Evolutionary conservation across 441 rosid species (phyloP).

Genomic region (Adansonia madagascariensis): DNA sequence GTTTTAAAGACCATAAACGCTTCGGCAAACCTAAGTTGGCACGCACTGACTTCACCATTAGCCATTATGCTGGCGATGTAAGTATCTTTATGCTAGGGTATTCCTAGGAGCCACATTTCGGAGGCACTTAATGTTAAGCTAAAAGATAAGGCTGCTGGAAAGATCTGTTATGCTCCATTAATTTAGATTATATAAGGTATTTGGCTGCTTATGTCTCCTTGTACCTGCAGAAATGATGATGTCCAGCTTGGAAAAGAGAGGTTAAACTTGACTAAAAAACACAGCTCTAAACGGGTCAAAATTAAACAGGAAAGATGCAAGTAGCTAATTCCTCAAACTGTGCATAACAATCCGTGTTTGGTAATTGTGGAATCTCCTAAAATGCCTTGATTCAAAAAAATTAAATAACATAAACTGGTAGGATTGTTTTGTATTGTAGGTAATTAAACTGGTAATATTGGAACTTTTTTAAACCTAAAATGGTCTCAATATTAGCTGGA

Average conservation of each 20-base stretch:
- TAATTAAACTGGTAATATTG: background rate
- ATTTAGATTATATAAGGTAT: background rate
- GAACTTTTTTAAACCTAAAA: background rate
- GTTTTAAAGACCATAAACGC: conserved; percentile 87
- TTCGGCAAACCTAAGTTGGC: conserved; percentile 95
- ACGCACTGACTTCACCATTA: conserved; percentile 82
- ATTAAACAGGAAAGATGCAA: background rate
- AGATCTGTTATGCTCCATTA: background rate
- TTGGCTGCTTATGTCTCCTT: conserved; percentile 14
- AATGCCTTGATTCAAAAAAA: background rate
- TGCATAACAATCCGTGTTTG: background rate
- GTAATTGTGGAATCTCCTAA: conserved; percentile 7
- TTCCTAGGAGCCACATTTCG: background rate
- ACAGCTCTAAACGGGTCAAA: background rate
- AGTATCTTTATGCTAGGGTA: conserved; percentile 39
- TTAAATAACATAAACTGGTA: background rate
- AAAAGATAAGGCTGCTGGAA: conserved; percentile 4
- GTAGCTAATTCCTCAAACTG: conserved; percentile 1
- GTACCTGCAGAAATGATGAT: conserved; percentile 9
- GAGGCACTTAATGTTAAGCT: background rate
- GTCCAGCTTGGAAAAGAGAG: background rate
- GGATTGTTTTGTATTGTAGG: background rate
- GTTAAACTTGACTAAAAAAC: conserved; percentile 13
- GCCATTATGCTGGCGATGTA: conserved; percentile 98
- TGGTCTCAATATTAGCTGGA: conserved; percentile 7